Base-by-base conservation (phyloP, 495 filamentous ascomycete genomes). In the Xylaria telfairii region DNA sequence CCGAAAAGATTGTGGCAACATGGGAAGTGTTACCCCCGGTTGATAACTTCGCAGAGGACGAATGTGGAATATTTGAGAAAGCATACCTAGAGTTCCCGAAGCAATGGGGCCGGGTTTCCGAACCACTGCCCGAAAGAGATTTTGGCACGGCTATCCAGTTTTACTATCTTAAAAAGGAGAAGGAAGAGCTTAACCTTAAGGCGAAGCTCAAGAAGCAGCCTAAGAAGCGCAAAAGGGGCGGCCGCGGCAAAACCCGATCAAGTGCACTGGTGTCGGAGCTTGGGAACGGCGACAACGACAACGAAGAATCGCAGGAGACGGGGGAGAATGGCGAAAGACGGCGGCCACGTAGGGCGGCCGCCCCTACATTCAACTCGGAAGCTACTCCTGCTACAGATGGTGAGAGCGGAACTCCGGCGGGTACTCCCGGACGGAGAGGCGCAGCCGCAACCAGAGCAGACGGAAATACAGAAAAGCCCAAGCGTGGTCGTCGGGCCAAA, bases 161-260 rank as follows among this genome's bases (percentile, higher is more conserved):
- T 79, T 98, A 99, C 79, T 99, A 99, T 79, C 87, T 94, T 71
- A 97, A 92, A 67, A 97, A 97, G 79, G 91, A 92, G 80, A 99
- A 99, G 80, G 90, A 92, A 75, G 87, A 90, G 68, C 89, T 90
- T 30, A 93, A 93, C 68, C 95, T 97, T 75, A 96, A 97, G 80
- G 91, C 92, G 44, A 92, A 92, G 77, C 82, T 92, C 34, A 95
- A 89, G 81, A 91, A 90, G 69, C 88, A 90, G 80, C 90, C 89
- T 34, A 90, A 87, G 61, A 89, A 87, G 67, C 85, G 89, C 46
- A 89, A 86, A 68, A 87, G 83, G 74, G 83, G 85, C 32, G 81
- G 78, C 53, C 84, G 85, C 46, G 82, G 81, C 24, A 90, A 92
- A 61, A 90, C 91, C 49, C 89, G 91, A 72, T 91, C 92, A 13